phyloP scores from a whole-genome alignment of 495 filamentous ascomycete genomes.

The Glarea lozoyensis region DNA sequence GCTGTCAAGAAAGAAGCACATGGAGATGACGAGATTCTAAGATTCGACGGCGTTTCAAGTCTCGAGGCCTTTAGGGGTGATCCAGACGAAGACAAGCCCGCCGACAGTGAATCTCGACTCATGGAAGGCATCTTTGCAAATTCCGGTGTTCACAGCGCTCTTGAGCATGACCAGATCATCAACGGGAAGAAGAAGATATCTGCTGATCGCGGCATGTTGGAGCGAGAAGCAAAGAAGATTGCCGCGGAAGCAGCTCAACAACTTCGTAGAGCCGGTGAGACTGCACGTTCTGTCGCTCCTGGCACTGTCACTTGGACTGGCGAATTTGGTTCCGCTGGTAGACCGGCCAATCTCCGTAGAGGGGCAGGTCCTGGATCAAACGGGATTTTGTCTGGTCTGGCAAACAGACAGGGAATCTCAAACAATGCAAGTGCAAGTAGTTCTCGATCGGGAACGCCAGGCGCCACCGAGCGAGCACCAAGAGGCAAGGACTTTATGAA shows the following conservation, averaged over 20 bases:
- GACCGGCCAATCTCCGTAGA: slow-evolving; percentile 25
- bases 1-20: background rate
- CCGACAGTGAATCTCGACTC: slow-evolving; percentile 17
- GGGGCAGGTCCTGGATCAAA: slow-evolving; percentile 39
- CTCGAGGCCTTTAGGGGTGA: slow-evolving; percentile 38
- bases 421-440: slow-evolving; percentile 25
- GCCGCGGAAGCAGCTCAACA: slow-evolving; percentile 69
- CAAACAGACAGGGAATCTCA: slow-evolving; percentile 40
- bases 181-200: slow-evolving; percentile 49
- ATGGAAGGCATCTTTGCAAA: slow-evolving; percentile 72
- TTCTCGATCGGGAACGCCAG: slow-evolving; percentile 20
- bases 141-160: slow-evolving; percentile 71
- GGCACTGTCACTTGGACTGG: slow-evolving; percentile 95
- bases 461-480: slow-evolving; percentile 20
- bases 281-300: slow-evolving; percentile 60
- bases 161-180: slow-evolving; percentile 86
- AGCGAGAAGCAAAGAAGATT: slow-evolving; percentile 69
- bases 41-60: slow-evolving; percentile 49
- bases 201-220: slow-evolving; percentile 64
- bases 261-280: slow-evolving; percentile 63
- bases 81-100: slow-evolving; percentile 16
- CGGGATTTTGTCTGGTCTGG: slow-evolving; percentile 51
- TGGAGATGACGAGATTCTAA: slow-evolving; percentile 32
- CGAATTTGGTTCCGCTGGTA: slow-evolving; percentile 62
- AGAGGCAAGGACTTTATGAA: slow-evolving; percentile 49